These are phyloP conservation scores for Exophiala lecanii-corni DNA, from an alignment of 2,329 filamentous ascomycete species.

Conservation along the genomic window DNA sequence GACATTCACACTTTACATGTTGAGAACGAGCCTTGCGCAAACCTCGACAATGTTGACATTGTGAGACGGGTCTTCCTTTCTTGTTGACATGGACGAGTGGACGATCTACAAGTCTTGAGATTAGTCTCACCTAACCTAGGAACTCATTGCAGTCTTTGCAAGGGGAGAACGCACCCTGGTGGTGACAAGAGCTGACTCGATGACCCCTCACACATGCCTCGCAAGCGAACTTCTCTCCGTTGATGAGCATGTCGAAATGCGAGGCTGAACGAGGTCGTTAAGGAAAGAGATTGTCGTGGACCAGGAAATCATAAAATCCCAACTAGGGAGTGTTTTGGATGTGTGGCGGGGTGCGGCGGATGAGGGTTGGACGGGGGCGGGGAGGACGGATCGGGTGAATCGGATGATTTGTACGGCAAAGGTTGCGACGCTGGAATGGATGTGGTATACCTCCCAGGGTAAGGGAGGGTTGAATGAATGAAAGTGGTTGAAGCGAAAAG, in stretches of 20 bases:
- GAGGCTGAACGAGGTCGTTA: not conserved
- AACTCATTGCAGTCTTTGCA: conserved; percentile 6
- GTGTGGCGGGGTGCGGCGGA: not conserved
- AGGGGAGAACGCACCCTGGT: conserved; percentile 67
- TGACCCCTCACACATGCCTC: conserved; percentile 97
- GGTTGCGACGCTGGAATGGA: too few relatives aligned
- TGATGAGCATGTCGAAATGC: conserved; percentile 62
- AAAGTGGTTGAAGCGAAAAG: too few relatives aligned
- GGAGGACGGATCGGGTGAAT: not conserved
- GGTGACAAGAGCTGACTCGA: conserved; percentile 97
- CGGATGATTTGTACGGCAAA: too few relatives aligned
- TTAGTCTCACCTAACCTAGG: conserved; percentile 10
- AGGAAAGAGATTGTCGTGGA: not conserved
- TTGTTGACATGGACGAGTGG: conserved; percentile 93
- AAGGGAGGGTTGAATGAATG: too few relatives aligned
- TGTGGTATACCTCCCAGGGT: too few relatives aligned
- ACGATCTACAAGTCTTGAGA: conserved; percentile 59
- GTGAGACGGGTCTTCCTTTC: conserved; percentile 93
- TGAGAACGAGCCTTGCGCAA: conserved; percentile 94
- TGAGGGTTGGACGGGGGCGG: not conserved
- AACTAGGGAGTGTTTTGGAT: too few relatives aligned
- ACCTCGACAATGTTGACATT: conserved; percentile 94
- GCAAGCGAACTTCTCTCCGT: conserved; percentile 97
- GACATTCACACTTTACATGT: conserved; percentile 95
- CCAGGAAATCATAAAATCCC: too few relatives aligned